Percentiles rank a stretch among this genome's conserved stretches.
phyloP scores from a whole-genome alignment of 192 early-diverging fungal species.

The Geranomyces variabilis region DNA sequence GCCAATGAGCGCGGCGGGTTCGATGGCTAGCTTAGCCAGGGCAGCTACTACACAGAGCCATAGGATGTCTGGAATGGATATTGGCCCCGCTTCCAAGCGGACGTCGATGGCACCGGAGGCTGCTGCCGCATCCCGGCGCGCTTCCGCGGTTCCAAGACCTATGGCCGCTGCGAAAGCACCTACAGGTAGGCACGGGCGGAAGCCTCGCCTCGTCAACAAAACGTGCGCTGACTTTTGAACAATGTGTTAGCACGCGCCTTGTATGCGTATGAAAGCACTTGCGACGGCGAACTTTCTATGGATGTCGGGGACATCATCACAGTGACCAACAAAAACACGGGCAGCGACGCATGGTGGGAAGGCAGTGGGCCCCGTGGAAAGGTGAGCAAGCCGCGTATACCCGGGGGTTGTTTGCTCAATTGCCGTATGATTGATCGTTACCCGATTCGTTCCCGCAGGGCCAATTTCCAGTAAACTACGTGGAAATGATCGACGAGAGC shows the following conservation, averaged over 20 bases:
- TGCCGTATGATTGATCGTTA: not conserved
- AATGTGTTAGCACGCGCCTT: slow-evolving; percentile 40
- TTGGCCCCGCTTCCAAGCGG: not conserved
- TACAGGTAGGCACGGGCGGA: too few relatives aligned
- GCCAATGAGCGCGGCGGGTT: not conserved
- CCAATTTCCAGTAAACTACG: slow-evolving; percentile 97
- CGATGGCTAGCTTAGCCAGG: slow-evolving; percentile 13
- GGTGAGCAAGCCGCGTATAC: slow-evolving; percentile 11
- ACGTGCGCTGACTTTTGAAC: too few relatives aligned
- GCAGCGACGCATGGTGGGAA: slow-evolving; percentile 91
- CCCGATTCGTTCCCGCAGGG: slow-evolving; percentile 59
- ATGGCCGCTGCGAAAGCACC: too few relatives aligned
- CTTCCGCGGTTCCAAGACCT: too few relatives aligned
- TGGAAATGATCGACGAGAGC: slow-evolving; percentile 50
- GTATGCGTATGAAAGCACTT: slow-evolving; percentile 86
- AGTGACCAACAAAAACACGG: slow-evolving; percentile 47
- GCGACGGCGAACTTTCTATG: slow-evolving; percentile 87
- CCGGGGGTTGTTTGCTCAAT: not conserved
- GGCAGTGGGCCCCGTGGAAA: slow-evolving; percentile 59
- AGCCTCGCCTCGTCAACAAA: too few relatives aligned
- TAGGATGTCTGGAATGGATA: slow-evolving; percentile 17
- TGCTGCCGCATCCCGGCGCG: too few relatives aligned
- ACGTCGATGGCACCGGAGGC: not conserved
- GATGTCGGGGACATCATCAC: slow-evolving; percentile 53
- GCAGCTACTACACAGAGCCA: slow-evolving; percentile 18